phyloP scores from a whole-genome alignment of 805 yeast species.

The Candida cerambycidarum region DNA sequence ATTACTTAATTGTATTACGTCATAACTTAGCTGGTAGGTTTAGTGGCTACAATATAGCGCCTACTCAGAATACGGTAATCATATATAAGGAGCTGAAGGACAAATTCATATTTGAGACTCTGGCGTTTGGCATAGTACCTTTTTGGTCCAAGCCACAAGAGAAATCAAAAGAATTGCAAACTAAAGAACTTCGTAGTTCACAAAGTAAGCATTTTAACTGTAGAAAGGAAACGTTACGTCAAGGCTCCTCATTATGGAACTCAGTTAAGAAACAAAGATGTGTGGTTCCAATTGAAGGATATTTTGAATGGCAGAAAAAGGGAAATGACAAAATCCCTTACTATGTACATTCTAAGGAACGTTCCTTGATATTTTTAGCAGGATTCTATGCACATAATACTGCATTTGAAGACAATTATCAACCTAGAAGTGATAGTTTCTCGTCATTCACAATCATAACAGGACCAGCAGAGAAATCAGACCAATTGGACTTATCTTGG shows the following conservation, averaged over 20 bases:
- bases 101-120: slow-evolving; percentile 41
- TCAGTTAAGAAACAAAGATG: slow-evolving; percentile 56
- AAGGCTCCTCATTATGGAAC: slow-evolving; percentile 58
- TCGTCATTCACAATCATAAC: slow-evolving; percentile 71
- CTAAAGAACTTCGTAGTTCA: slow-evolving; percentile 31
- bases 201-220: slow-evolving; percentile 70
- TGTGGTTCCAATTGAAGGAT: slow-evolving; percentile 77
- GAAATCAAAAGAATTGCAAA: slow-evolving; percentile 19
- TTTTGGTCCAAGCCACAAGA: slow-evolving; percentile 53
- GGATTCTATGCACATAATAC: slow-evolving; percentile 41
- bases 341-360: slow-evolving; percentile 54
- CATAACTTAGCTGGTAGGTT: slow-evolving; percentile 17
- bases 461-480: slow-evolving; percentile 51
- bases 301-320: slow-evolving; percentile 72
- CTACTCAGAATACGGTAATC: slow-evolving; percentile 53
- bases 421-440: slow-evolving; percentile 22
- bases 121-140: slow-evolving; percentile 85
- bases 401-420: slow-evolving; percentile 24
- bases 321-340: slow-evolving; percentile 57
- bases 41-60: slow-evolving; percentile 60
- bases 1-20: slow-evolving; percentile 7
- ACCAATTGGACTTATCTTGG: slow-evolving; percentile 57
- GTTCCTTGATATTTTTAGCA: slow-evolving; percentile 66
- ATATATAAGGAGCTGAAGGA: slow-evolving; percentile 19
- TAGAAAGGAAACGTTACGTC: slow-evolving; percentile 57